phyloP scores from a whole-genome alignment of 2,329 filamentous ascomycete genomes.

The Cladosporium austrohemisphaericum region DNA sequence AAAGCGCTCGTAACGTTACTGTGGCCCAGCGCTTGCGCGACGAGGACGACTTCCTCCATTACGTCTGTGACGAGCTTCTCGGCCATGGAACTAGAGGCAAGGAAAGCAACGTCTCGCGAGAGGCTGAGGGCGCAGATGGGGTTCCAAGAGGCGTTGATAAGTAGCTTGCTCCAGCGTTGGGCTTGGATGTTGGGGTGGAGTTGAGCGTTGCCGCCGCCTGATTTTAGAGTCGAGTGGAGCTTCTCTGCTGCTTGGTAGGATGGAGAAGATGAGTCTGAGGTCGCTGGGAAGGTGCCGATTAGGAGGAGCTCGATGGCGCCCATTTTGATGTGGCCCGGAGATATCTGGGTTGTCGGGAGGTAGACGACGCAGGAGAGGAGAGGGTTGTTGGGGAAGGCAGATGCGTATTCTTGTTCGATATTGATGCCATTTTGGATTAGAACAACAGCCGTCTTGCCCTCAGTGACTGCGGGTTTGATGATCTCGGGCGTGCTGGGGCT shows the following conservation, averaged over 20 bases:
- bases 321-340: conserved; percentile 47
- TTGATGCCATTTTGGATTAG: conserved; percentile 61
- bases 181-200: conserved; percentile 54
- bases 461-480: conserved; percentile 39
- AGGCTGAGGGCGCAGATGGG: conserved; percentile 53
- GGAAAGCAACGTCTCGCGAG: conserved; percentile 50
- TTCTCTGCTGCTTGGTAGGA: conserved; percentile 19
- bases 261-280: neutral
- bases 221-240: conserved; percentile 33
- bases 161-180: conserved; percentile 58
- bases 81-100: conserved; percentile 40
- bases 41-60: conserved; percentile 44
- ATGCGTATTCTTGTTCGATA: conserved; percentile 54
- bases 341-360: conserved; percentile 46
- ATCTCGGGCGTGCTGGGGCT: conserved; percentile 32
- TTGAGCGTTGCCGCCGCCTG: conserved; percentile 46
- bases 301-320: conserved; percentile 47
- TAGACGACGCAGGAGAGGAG: conserved; percentile 57
- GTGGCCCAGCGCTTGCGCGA: conserved; percentile 43
- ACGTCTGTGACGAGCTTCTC: conserved; percentile 37
- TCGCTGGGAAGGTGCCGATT: conserved; percentile 48
- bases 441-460: conserved; percentile 49
- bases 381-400: conserved; percentile 48
- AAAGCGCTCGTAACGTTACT: conserved; percentile 29
- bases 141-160: conserved; percentile 61